phyloP scores from a whole-genome alignment of 192 early-diverging fungal species.

The Coemansia biformis region DNA sequence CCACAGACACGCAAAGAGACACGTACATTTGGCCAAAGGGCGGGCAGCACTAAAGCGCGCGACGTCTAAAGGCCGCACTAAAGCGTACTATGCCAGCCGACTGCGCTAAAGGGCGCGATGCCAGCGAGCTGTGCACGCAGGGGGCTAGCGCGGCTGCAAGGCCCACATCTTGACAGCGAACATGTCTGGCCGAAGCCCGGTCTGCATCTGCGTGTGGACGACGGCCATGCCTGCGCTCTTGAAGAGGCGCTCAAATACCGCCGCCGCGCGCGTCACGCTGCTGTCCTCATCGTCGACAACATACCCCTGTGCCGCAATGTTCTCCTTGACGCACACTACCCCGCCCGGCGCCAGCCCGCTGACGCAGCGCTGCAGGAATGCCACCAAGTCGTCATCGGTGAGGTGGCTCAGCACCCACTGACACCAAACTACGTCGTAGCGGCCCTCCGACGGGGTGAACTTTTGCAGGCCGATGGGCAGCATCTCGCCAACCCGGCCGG shows the following conservation, averaged over 20 bases:
- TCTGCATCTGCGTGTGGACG: conserved; percentile 59
- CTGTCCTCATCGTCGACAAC: conserved; percentile 79
- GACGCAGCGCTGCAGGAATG: conserved; percentile 76
- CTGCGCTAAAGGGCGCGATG: too few species aligned
- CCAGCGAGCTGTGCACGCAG: too few species aligned
- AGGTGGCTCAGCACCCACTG: conserved; percentile 96
- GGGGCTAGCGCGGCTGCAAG: conserved; percentile 10
- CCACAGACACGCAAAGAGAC: too few species aligned
- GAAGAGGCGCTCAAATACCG: conserved; percentile 57
- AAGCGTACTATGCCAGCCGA: too few species aligned
- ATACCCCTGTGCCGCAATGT: conserved; percentile 59
- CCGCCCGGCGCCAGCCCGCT: conserved; percentile 60
- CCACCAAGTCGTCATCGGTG: conserved; percentile 80
- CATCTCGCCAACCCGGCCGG: conserved; percentile 60
- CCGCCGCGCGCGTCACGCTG: conserved; percentile 57
- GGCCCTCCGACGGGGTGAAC: conserved; percentile 59
- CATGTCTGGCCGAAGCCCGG: conserved; percentile 62
- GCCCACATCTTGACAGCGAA: conserved; percentile 70
- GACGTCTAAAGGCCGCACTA: too few species aligned
- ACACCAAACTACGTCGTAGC: conserved; percentile 95
- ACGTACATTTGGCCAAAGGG: too few species aligned
- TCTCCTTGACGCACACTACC: conserved; percentile 90
- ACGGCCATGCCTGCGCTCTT: conserved; percentile 56
- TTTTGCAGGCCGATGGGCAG: conserved; percentile 76
- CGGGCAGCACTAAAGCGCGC: too few species aligned